Percentiles rank a stretch among this genome's conserved stretches.
phyloP scores from a whole-genome alignment of 345 rosid species.

The Sisymbrium altissimum region DNA sequence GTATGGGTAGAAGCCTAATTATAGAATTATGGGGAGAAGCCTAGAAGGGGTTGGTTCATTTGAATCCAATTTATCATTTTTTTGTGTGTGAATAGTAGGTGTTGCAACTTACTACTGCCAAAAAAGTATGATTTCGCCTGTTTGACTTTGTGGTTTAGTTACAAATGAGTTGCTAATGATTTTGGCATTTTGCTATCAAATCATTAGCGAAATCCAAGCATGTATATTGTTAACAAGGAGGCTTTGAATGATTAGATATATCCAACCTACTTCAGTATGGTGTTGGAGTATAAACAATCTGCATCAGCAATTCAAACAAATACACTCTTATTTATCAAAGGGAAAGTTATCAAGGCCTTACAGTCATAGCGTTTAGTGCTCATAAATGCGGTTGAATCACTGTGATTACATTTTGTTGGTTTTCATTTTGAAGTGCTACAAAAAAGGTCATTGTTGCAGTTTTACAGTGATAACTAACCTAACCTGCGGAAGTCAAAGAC shows the following conservation, averaged over 20 bases:
- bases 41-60: no score
- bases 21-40: no score
- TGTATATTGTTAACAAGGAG: not conserved
- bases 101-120: not conserved
- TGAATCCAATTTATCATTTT: not conserved
- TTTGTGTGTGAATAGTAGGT: not conserved
- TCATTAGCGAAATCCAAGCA: not conserved
- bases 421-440: not conserved
- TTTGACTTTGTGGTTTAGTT: not conserved
- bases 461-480: constrained; percentile 35
- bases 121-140: not conserved
- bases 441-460: not conserved
- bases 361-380: not conserved
- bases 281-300: not conserved
- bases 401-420: not conserved
- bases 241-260: not conserved
- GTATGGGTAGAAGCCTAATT: no score
- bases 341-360: no score
- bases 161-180: not conserved
- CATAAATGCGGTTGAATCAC: not conserved
- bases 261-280: not conserved
- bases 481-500: constrained; percentile 60
- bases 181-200: not conserved
- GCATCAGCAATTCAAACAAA: not conserved
- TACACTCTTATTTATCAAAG: not conserved